Evolutionary conservation across 1,139 yeast species (phyloP).

Genomic region (Yamadazyma songkhlaensis): DNA sequence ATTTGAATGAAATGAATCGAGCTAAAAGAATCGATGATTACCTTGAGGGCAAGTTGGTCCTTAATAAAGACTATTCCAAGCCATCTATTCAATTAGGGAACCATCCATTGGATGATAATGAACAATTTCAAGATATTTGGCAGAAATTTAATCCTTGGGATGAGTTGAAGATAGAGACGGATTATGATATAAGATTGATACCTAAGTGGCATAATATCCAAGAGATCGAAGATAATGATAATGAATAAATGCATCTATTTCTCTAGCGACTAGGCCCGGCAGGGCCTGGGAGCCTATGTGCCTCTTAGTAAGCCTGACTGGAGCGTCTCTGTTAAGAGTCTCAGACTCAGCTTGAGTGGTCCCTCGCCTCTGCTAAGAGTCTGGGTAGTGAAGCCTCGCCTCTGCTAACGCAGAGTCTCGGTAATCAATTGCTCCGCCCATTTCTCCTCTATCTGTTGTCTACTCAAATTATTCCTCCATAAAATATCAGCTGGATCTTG

Average conservation of each 20-base stretch:
- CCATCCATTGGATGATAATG: constrained; percentile 36
- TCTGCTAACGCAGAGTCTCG: no score
- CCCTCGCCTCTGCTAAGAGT: no score
- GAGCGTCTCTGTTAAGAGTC: no score
- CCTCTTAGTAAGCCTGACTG: no score
- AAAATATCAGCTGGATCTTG: constrained; percentile 70
- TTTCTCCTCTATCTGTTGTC: constrained; percentile 23
- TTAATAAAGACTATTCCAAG: constrained; percentile 27
- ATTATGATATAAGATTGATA: constrained; percentile 42
- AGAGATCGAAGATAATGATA: not conserved
- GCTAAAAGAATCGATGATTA: constrained; percentile 35
- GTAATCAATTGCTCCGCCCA: constrained; percentile 36
- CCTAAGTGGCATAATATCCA: constrained; percentile 27
- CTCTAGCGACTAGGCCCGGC: no score
- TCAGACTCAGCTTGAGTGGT: no score
- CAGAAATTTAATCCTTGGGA: constrained; percentile 53
- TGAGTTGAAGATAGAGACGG: constrained; percentile 44
- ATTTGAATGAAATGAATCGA: constrained; percentile 37
- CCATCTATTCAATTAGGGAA: constrained; percentile 40
- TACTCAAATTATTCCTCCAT: constrained; percentile 45
- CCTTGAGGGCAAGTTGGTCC: constrained; percentile 27
- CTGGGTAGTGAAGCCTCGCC: no score
- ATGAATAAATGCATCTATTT: not conserved
- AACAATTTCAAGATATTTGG: constrained; percentile 47
- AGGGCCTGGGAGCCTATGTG: no score